Percentiles rank a stretch among this genome's conserved stretches.
These are phyloP conservation scores for Whalleya microplaca DNA, from an alignment of 2,329 filamentous ascomycete species.

Conservation along the genomic window DNA sequence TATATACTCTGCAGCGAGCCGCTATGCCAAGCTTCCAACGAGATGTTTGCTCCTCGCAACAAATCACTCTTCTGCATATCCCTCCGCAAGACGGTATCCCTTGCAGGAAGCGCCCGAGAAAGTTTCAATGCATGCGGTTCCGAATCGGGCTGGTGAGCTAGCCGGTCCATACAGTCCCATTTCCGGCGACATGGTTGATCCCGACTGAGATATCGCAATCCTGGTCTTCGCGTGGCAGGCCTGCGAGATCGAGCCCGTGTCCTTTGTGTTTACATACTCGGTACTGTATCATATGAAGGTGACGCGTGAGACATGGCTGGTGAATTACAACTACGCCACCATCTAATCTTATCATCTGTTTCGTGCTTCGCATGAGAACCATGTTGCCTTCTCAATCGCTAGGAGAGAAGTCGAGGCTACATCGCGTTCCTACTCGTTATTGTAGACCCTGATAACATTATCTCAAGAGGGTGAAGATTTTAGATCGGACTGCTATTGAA, in stretches of 20 bases:
- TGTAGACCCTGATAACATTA: not conserved
- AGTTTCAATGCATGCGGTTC: too few species aligned
- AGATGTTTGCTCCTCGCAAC: not conserved
- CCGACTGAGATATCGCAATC: not conserved
- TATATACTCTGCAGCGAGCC: not conserved
- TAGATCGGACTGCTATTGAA: not conserved
- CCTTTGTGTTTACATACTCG: not conserved
- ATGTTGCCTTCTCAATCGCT: not conserved
- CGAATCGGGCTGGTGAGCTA: not conserved
- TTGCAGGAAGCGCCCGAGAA: not conserved
- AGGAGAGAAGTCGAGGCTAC: not conserved
- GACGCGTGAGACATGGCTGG: not conserved
- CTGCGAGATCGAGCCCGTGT: too few species aligned
- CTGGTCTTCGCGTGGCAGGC: not conserved
- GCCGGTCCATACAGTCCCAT: not conserved
- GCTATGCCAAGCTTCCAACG: not conserved
- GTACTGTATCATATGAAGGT: not conserved
- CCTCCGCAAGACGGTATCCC: not conserved
- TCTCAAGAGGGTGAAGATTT: not conserved
- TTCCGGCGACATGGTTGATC: not conserved
- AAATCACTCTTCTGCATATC: too few species aligned
- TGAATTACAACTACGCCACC: not conserved
- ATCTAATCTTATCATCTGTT: not conserved
- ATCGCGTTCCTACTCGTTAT: not conserved
- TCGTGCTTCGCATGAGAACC: not conserved